These are phyloP conservation scores for Iris macrosiphon DNA, from an alignment of 106 monocot genomes.

Conservation along the genomic window DNA sequence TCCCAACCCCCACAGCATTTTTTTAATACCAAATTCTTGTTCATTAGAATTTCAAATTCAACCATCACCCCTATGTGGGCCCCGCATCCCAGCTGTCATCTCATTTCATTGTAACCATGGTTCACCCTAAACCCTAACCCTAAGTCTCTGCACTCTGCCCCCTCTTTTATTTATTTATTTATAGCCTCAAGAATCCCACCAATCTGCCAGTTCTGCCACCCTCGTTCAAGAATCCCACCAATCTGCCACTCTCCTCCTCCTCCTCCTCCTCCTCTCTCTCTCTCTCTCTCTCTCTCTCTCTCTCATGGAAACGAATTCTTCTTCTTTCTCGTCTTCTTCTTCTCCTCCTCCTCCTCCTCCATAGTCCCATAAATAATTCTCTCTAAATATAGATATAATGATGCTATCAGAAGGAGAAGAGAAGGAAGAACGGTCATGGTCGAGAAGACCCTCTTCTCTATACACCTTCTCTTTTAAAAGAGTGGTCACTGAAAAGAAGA, in stretches of 20 bases:
- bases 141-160: no score
- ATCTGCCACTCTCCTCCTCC: conserved; percentile 8
- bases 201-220: background rate
- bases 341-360: conserved; percentile 2
- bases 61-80: no score
- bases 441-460: conserved; percentile 11
- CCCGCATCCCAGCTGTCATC: no score
- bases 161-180: background rate
- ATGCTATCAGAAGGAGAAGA: conserved; percentile 3
- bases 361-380: no score
- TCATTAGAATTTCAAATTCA: no score
- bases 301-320: no score
- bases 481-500: background rate
- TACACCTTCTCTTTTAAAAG: background rate
- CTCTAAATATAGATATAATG: background rate
- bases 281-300: conserved; percentile 13
- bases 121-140: conserved; percentile 4
- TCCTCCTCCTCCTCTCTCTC: conserved; percentile 2
- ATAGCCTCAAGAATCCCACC: conserved; percentile 7
- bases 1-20: no score
- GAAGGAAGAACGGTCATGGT: background rate
- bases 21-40: no score
- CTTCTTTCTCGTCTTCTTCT: background rate
- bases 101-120: no score
- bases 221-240: no score